phyloP scores from a whole-genome alignment of 805 yeast species.

The Kregervanrija pseudodelftensis region DNA sequence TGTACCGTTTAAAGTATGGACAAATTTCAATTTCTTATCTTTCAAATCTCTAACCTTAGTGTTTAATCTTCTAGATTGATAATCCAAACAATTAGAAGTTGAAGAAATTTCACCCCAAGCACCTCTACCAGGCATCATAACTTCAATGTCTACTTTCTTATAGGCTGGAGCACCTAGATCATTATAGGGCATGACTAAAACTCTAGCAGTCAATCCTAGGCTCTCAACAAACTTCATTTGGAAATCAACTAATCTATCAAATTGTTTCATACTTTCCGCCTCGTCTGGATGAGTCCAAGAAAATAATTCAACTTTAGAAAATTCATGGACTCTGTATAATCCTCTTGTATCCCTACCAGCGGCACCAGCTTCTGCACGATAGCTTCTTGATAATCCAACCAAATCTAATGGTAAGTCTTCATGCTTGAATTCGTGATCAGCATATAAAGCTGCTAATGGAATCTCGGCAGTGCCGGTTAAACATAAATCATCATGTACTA shows the following conservation, averaged over 20 bases:
- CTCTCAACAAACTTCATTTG: conserved; percentile 59
- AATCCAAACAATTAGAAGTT: conserved; percentile 87
- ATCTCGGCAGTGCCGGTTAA: conserved; percentile 95
- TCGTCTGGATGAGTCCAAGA: conserved; percentile 48
- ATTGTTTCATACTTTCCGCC: conserved; percentile 35
- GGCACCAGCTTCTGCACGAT: conserved; percentile 96
- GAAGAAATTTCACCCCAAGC: conserved; percentile 89
- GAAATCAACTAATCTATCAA: conserved; percentile 53
- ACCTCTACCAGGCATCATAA: conserved; percentile 97
- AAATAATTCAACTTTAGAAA: conserved; percentile 89
- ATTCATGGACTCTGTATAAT: conserved; percentile 90
- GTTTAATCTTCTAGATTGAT: conserved; percentile 77
- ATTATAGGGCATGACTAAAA: conserved; percentile 80
- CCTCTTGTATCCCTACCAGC: conserved; percentile 91
- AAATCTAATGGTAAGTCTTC: conserved; percentile 46
- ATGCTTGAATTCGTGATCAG: conserved; percentile 31
- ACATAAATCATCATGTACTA: conserved; percentile 45
- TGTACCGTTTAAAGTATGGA: conserved; percentile 88
- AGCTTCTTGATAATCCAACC: conserved; percentile 81
- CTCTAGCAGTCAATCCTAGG: conserved; percentile 73
- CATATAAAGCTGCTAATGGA: conserved; percentile 75
- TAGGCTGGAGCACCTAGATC: conserved; percentile 93
- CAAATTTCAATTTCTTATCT: conserved; percentile 37
- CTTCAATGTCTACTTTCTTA: conserved; percentile 89
- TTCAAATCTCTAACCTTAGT: conserved; percentile 41